These are phyloP conservation scores for Meira nashicola DNA, from an alignment of 1,284 basidiomycete species.

Conservation along the genomic window DNA sequence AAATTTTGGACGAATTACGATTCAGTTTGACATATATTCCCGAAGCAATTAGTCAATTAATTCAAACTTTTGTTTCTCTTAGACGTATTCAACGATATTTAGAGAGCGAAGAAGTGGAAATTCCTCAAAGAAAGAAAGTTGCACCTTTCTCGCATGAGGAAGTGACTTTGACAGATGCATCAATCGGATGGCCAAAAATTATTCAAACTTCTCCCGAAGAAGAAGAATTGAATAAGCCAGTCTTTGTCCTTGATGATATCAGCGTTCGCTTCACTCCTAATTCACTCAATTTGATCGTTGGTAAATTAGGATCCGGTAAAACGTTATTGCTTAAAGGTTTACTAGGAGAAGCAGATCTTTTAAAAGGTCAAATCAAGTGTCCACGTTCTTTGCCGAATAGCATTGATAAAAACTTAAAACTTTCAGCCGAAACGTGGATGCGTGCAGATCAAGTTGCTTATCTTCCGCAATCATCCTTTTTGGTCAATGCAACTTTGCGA, in stretches of 20 bases:
- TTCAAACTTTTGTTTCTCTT: conserved; percentile 68
- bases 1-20: conserved; percentile 13
- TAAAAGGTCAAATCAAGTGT: conserved; percentile 21
- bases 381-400: neutral
- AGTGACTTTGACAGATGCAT: neutral
- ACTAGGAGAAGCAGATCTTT: conserved; percentile 39
- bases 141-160: neutral
- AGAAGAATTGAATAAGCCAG: neutral
- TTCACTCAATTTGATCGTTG: conserved; percentile 39
- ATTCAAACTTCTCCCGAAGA: neutral
- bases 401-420: conserved; percentile 4
- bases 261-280: conserved; percentile 25
- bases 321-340: conserved; percentile 40
- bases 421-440: conserved; percentile 5
- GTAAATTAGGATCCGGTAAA: conserved; percentile 44
- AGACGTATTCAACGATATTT: conserved; percentile 76
- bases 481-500: conserved; percentile 32
- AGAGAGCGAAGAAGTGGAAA: conserved; percentile 70
- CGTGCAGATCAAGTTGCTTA: conserved; percentile 17
- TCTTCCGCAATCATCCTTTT: conserved; percentile 40
- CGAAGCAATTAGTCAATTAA: neutral
- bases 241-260: conserved; percentile 31
- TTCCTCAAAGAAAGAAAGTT: neutral
- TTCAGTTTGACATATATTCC: conserved; percentile 20
- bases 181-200: neutral